Percentiles rank a stretch among this genome's conserved stretches.
Conservation (phyloP, 2,329 filamentous ascomycete genomes). For the Neophaeococcomyces mojaviensis region DNA sequence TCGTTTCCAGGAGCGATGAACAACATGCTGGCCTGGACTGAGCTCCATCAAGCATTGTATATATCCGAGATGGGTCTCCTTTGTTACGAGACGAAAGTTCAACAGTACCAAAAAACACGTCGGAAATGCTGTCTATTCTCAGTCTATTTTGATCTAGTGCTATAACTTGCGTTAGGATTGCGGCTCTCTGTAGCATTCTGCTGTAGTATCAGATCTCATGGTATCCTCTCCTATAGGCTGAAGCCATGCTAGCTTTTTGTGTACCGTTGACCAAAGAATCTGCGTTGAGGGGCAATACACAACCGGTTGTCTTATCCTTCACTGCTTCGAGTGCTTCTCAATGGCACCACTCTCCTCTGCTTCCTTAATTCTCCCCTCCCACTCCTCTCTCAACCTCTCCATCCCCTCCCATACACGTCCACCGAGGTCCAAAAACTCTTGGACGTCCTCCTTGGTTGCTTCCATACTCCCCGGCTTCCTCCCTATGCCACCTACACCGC, state of each 20-base stretch:
- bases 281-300: no score
- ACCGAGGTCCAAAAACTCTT: conserved; percentile 57
- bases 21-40: not conserved
- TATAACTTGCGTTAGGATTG: no score
- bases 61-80: conserved; percentile 4
- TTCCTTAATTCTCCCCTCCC: conserved; percentile 47
- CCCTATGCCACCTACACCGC: conserved; percentile 47
- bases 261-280: no score
- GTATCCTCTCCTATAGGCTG: not conserved
- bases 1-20: not conserved
- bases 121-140: not conserved
- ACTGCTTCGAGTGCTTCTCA: no score
- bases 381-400: conserved; percentile 61
- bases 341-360: conserved; percentile 29
- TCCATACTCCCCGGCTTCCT: conserved; percentile 53
- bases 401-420: conserved; percentile 60
- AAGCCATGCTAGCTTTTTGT: no score
- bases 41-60: not conserved
- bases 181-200: no score
- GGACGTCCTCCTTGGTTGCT: conserved; percentile 53
- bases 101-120: conserved; percentile 5
- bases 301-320: no score
- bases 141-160: not conserved
- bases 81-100: conserved; percentile 4
- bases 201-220: no score